A percentile compares a stretch with the other conserved stretches of the same genome.
phyloP scores from a whole-genome alignment of 108 stramenopile genomes.

The Hondaea fermentalgiana region DNA sequence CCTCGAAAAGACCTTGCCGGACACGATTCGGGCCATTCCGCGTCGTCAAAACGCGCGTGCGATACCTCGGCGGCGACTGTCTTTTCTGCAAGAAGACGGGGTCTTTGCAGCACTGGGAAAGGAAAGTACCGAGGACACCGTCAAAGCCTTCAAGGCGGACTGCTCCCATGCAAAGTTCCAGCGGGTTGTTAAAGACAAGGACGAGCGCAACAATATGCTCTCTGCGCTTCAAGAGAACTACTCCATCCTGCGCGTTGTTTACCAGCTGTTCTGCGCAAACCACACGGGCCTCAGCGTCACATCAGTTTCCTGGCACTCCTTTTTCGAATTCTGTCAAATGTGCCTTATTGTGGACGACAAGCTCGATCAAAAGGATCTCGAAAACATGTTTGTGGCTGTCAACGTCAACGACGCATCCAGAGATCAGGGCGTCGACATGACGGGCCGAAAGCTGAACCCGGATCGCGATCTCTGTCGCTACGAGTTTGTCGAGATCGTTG shows the following conservation, averaged over 20 bases:
- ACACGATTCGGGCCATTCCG: not conserved
- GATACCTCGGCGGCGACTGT: not conserved
- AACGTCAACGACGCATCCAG: not conserved
- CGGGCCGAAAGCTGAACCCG: not conserved
- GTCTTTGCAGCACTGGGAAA: not conserved
- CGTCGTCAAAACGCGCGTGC: not conserved
- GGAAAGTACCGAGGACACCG: not conserved
- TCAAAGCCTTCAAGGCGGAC: not conserved
- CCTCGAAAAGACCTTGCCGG: not conserved
- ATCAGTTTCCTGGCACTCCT: conserved; percentile 7
- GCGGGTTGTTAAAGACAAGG: not conserved
- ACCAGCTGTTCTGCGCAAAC: not conserved
- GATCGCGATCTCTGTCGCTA: not conserved
- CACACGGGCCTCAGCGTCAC: not conserved
- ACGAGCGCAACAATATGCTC: not conserved
- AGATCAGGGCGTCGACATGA: not conserved
- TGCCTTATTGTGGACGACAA: not conserved
- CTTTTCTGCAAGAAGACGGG: not conserved
- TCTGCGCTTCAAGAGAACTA: not conserved
- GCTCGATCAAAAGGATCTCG: not conserved
- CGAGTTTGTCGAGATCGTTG: conserved; percentile 4
- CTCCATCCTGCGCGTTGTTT: not conserved
- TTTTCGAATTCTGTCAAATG: not conserved
- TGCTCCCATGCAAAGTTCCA: not conserved
- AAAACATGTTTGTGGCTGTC: not conserved